Percentiles rank a stretch among this genome's conserved stretches.
Evolutionary conservation across 352 stramenopile species (phyloP).

Genomic region (Plasmopara muralis): DNA sequence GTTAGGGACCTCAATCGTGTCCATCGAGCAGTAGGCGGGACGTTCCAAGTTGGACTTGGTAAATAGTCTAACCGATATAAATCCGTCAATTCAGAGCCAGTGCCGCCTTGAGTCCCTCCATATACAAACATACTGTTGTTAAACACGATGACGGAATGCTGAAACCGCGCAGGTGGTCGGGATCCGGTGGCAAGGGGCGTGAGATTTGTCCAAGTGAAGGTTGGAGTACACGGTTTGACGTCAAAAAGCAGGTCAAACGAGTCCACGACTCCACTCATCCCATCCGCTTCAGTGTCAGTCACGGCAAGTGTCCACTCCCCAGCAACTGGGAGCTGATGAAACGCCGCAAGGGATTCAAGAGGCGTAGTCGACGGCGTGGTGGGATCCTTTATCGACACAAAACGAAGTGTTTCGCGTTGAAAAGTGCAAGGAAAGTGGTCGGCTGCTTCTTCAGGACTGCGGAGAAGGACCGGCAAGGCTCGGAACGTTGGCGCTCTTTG

Average conservation of each 20-base stretch:
- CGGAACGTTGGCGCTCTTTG: constrained; percentile 33
- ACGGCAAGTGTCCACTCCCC: constrained; percentile 61
- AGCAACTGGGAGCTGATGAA: constrained; percentile 43
- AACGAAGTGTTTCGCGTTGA: constrained; percentile 29
- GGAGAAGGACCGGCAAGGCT: constrained; percentile 46
- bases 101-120: constrained; percentile 33
- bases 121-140: constrained; percentile 67
- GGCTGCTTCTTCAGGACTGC: constrained; percentile 34
- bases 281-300: constrained; percentile 35
- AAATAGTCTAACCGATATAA: constrained; percentile 63
- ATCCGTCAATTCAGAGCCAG: constrained; percentile 34
- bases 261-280: constrained; percentile 33
- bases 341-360: constrained; percentile 45
- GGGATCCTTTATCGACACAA: constrained; percentile 18
- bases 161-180: constrained; percentile 40
- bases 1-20: constrained; percentile 31
- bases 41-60: constrained; percentile 7
- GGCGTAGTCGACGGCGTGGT: constrained; percentile 4
- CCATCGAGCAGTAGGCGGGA: constrained; percentile 27
- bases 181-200: constrained; percentile 23
- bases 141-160: constrained; percentile 54
- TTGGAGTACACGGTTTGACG: constrained; percentile 42
- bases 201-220: constrained; percentile 49
- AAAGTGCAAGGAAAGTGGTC: constrained; percentile 17
- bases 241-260: constrained; percentile 53